Evolutionary conservation across 805 yeast genomes (phyloP).

Genomic region (Babjeviella inositovora): DNA sequence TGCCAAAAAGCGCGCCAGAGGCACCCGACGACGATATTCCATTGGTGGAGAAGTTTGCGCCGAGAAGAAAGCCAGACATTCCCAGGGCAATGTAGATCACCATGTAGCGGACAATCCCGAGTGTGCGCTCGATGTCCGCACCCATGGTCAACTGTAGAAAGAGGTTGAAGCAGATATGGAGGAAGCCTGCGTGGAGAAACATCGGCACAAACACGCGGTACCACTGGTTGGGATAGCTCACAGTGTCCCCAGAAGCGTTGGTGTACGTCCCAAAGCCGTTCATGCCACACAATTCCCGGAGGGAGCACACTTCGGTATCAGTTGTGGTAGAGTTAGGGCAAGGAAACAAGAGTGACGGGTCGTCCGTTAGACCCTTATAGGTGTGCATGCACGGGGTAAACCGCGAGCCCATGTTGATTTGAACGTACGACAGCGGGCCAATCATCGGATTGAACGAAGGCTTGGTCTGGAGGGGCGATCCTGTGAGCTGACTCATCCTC

Average conservation of each 20-base stretch:
- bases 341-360: slow-evolving; percentile 30
- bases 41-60: slow-evolving; percentile 52
- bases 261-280: slow-evolving; percentile 21
- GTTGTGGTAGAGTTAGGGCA: slow-evolving; percentile 51
- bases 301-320: slow-evolving; percentile 36
- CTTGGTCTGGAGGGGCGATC: slow-evolving; percentile 47
- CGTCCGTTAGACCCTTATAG: slow-evolving; percentile 31
- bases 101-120: slow-evolving; percentile 38
- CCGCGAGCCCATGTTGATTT: slow-evolving; percentile 56
- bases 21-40: slow-evolving; percentile 61
- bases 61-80: slow-evolving; percentile 48
- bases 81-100: slow-evolving; percentile 47
- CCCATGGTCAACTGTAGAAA: slow-evolving; percentile 49
- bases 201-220: slow-evolving; percentile 57
- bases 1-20: slow-evolving; percentile 56
- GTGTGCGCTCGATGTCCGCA: slow-evolving; percentile 32
- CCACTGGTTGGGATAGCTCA: slow-evolving; percentile 42
- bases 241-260: slow-evolving; percentile 5
- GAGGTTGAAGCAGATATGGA: slow-evolving; percentile 52
- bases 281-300: slow-evolving; percentile 46
- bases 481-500: slow-evolving; percentile 40
- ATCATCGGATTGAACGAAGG: slow-evolving; percentile 70
- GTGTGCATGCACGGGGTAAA: slow-evolving; percentile 57
- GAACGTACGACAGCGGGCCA: slow-evolving; percentile 55
- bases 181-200: slow-evolving; percentile 58